Conservation (phyloP, 73 alveolate species). For the Effrenium voratum region DNA sequence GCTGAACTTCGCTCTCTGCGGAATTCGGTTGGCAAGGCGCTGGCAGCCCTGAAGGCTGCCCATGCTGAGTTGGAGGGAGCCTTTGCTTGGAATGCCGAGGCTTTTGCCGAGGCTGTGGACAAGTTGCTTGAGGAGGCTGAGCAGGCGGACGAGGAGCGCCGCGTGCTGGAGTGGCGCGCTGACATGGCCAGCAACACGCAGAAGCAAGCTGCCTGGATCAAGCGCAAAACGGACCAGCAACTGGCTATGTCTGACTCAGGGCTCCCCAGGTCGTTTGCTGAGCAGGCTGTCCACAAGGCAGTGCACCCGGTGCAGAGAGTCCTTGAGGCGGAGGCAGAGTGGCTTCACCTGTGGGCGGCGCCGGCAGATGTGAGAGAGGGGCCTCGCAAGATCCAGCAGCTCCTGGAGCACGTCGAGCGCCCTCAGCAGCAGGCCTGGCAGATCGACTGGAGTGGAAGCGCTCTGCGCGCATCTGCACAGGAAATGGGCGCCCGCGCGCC, state of each 20-base stretch:
- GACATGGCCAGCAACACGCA: neutral
- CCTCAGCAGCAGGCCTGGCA: neutral
- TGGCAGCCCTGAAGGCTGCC: neutral
- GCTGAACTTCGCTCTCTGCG: neutral
- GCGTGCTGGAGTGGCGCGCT: neutral
- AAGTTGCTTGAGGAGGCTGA: neutral
- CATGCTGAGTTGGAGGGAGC: constrained; percentile 7
- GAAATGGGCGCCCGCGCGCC: neutral
- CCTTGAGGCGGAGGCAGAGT: neutral
- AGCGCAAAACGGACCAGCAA: neutral
- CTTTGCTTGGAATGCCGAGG: neutral
- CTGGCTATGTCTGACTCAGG: neutral
- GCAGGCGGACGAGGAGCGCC: neutral
- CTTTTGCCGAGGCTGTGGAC: neutral
- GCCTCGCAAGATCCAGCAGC: neutral
- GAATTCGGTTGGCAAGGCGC: neutral
- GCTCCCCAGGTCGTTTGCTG: neutral
- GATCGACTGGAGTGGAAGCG: neutral
- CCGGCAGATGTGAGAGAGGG: neutral
- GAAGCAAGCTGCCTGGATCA: constrained; percentile 1
- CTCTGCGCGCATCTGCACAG: neutral
- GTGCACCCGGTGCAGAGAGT: constrained; percentile 17
- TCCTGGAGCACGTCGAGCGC: neutral
- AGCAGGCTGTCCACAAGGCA: neutral
- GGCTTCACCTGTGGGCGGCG: neutral